Conservation (phyloP, 257 asterid species). For the Petrea volubilis region DNA sequence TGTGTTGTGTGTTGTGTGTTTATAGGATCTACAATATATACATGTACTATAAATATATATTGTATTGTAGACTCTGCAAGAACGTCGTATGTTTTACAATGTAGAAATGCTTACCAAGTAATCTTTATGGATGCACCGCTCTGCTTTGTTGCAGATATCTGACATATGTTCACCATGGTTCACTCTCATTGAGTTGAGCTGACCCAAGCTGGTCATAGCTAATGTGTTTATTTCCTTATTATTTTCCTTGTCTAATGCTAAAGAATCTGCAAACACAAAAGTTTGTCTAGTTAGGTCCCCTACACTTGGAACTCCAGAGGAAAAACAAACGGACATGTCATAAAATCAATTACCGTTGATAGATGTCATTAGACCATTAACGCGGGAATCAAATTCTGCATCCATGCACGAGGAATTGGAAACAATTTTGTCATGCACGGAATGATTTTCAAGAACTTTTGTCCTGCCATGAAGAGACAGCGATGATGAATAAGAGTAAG, state of each 20-base stretch:
- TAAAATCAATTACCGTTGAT: constrained; percentile 45
- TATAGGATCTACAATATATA: too few relatives aligned
- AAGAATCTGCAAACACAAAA: constrained; percentile 50
- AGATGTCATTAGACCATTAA: constrained; percentile 37
- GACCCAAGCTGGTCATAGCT: constrained; percentile 40
- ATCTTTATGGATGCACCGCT: constrained; percentile 58
- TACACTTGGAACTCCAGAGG: not conserved
- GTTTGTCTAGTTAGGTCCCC: not conserved
- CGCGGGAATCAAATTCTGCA: constrained; percentile 39
- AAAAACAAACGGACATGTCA: not conserved
- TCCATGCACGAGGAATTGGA: constrained; percentile 47
- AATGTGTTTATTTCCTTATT: constrained; percentile 45
- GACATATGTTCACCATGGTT: constrained; percentile 49
- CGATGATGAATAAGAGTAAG: not conserved
- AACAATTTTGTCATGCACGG: constrained; percentile 41
- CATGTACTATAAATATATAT: too few relatives aligned
- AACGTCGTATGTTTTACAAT: too few relatives aligned
- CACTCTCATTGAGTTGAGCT: constrained; percentile 41
- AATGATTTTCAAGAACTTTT: constrained; percentile 37
- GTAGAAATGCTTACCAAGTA: constrained; percentile 63
- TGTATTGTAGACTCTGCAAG: too few relatives aligned
- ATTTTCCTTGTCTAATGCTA: constrained; percentile 47
- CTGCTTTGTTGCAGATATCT: constrained; percentile 52
- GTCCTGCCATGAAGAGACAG: constrained; percentile 42
- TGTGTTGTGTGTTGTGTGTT: too few relatives aligned